These are phyloP conservation scores for Salix purpurea DNA, from an alignment of 345 rosid species.

Conservation along the genomic window DNA sequence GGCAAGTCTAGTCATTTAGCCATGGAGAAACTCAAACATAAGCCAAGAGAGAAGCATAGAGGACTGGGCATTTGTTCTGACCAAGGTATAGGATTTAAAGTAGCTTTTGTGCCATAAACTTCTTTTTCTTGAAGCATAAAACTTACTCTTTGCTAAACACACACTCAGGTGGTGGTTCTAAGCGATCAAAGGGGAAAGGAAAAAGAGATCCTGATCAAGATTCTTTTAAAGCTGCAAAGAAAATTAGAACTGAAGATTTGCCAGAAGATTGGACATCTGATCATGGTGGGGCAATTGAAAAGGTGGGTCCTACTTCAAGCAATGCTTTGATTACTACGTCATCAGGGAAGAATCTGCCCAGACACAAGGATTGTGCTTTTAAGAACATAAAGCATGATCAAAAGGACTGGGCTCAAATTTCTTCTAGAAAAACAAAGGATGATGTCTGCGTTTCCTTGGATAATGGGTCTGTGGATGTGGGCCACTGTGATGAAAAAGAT, in stretches of 20 bases:
- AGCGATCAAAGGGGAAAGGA: slow-evolving; percentile 51
- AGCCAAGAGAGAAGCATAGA: slow-evolving; percentile 62
- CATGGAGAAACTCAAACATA: slow-evolving; percentile 43
- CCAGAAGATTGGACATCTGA: slow-evolving; percentile 47
- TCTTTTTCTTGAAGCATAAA: slow-evolving; percentile 8
- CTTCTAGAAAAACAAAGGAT: slow-evolving; percentile 44
- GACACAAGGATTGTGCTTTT: slow-evolving; percentile 27
- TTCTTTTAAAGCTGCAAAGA: slow-evolving; percentile 51
- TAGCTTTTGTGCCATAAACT: slow-evolving; percentile 12
- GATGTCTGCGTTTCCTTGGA: slow-evolving; percentile 29
- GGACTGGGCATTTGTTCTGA: slow-evolving; percentile 41
- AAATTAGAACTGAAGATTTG: slow-evolving; percentile 48
- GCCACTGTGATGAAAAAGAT: slow-evolving; percentile 36
- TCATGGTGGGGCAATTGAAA: slow-evolving; percentile 30
- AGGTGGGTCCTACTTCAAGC: slow-evolving; percentile 45
- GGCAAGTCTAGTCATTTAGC: slow-evolving; percentile 37
- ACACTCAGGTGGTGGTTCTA: slow-evolving; percentile 56
- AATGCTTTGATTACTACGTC: slow-evolving; percentile 42
- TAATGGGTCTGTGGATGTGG: slow-evolving; percentile 46
- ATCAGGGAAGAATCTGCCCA: slow-evolving; percentile 44
- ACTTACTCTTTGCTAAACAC: slow-evolving; percentile 20
- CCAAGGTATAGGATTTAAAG: slow-evolving; percentile 58
- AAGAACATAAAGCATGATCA: slow-evolving; percentile 38
- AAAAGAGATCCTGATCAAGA: slow-evolving; percentile 55
- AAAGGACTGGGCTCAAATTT: slow-evolving; percentile 33